These are phyloP conservation scores for Physcomitrellopsis africana DNA, from an alignment of 225 moss, liverwort and hornwort species.

Conservation along the genomic window DNA sequence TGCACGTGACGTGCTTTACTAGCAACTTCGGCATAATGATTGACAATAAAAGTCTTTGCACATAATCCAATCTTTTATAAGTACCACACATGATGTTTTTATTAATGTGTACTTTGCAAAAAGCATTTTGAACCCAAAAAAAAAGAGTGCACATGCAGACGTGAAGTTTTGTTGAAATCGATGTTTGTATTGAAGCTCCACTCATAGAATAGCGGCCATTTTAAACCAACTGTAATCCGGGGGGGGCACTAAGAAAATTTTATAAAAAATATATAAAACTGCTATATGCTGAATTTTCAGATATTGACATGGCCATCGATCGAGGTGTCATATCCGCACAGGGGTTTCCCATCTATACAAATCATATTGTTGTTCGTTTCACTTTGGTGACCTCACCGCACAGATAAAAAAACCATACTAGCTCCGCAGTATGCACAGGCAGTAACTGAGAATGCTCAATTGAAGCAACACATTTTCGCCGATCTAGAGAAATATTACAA, in stretches of 20 bases:
- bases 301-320: constrained; percentile 88
- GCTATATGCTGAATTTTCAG: constrained; percentile 70
- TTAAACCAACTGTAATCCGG: no score
- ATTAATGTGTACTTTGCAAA: no score
- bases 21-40: background rate
- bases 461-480: constrained; percentile 80
- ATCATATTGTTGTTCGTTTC: constrained; percentile 2
- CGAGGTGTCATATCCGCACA: constrained; percentile 49
- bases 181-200: no score
- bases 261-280: no score
- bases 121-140: no score
- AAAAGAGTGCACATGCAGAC: no score
- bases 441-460: constrained; percentile 63
- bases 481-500: constrained; percentile 83
- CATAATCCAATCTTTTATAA: no score
- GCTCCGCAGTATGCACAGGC: constrained; percentile 55
- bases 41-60: background rate
- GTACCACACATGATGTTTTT: no score
- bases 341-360: constrained; percentile 8
- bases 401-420: constrained; percentile 9
- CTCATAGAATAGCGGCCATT: no score
- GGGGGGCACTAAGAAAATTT: no score
- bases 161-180: no score
- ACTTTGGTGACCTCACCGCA: background rate
- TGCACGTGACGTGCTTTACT: background rate